phyloP scores from a whole-genome alignment of 352 stramenopile species.

The Plasmopara halstedii region DNA sequence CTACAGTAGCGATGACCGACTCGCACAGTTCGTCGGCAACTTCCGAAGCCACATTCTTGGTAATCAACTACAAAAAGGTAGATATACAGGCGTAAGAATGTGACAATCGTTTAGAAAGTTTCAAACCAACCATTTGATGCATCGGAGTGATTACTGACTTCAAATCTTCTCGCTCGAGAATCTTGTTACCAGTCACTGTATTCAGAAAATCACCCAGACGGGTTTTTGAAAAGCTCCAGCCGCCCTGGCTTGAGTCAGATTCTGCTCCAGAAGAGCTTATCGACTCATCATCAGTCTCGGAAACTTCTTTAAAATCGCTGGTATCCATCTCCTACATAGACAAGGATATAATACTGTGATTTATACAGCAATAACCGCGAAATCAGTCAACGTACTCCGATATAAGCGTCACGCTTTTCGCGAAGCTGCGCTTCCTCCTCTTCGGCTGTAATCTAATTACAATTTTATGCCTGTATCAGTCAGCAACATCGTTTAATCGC shows the following conservation, averaged over 20 bases:
- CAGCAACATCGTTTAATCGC: background rate
- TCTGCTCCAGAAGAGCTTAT: conserved; percentile 56
- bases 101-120: background rate
- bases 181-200: conserved; percentile 86
- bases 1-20: conserved; percentile 89
- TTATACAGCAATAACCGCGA: background rate
- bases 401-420: conserved; percentile 73
- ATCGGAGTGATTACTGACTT: conserved; percentile 90
- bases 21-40: conserved; percentile 93
- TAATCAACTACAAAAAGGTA: conserved; percentile 78
- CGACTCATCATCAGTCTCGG: conserved; percentile 68
- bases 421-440: conserved; percentile 65
- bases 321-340: conserved; percentile 52
- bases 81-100: conserved; percentile 5
- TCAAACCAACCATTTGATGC: conserved; percentile 71
- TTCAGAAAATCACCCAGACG: conserved; percentile 77
- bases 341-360: background rate
- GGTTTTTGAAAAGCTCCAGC: conserved; percentile 79
- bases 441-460: conserved; percentile 43
- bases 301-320: conserved; percentile 56
- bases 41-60: conserved; percentile 96
- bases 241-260: conserved; percentile 46
- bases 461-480: too few species aligned
- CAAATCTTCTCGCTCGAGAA: conserved; percentile 91
- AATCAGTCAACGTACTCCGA: conserved; percentile 75